Evolutionary conservation across 768 basidiomycete genomes (phyloP), one percentile per base, ranked within the genome.

Genomic region (Leccinum fibrillosum): DNA sequence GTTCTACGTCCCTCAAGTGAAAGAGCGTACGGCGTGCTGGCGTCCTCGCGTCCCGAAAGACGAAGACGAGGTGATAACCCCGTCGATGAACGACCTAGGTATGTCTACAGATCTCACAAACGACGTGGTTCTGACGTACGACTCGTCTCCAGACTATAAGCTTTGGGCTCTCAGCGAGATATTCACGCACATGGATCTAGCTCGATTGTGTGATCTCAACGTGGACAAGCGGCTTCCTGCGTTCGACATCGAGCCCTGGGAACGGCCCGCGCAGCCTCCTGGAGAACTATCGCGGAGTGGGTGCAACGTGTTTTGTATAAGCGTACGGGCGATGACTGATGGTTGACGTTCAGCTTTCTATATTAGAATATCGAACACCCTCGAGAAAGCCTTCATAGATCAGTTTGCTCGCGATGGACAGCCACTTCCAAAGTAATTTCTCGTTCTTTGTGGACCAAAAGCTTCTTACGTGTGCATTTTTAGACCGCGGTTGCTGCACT

Each of bases 1-100:
- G 4, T 89, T 82, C 66, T 82, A 80, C 58, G 78, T 92, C 5
- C 90, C 90, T 2, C 89, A 91, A 78, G 80, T 91, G 47, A 78
- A 86, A 25, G 64, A 72, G 49, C 71, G 70, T 4, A 67, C 78
- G 51, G 70, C 79, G 2, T 60, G 57, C 12, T 81, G 77, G 77
- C 64, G 74, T 35, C 72, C 75, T 34, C 56, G 62, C 7, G 53
- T 67, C 2, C 57, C 64, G 2, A 39, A 56, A 25, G 59, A 61
- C 17, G 59, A 57, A 21, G 55, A 60, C 17, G 70, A 70, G 15
- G 58, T 58, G 4, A 53, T 51, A 42, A 42, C n/a, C 23, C 68
- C 67, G 0, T 77, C 76, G 10, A 69, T 62, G 7, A 66, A 54
- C 49, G 77, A 72, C n/a, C 63, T 68, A 61, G 75, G 78, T 81